Base-by-base conservation (phyloP, 2,329 filamentous ascomycete genomes). In the Beauveria varroae region DNA sequence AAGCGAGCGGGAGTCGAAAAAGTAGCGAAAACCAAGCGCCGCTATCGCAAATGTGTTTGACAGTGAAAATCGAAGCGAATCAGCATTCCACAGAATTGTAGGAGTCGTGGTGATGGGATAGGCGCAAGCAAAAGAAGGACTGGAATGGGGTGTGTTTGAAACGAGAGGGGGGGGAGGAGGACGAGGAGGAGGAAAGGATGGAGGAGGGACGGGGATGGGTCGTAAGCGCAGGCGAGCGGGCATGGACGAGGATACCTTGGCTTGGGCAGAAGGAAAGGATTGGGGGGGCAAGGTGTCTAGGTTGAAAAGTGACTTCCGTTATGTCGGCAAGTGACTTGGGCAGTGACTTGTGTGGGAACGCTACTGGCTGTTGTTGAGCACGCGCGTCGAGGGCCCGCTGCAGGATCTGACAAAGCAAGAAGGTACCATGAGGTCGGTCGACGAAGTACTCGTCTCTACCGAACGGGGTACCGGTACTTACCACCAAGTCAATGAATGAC, bases 51-150 rank as follows among this genome's bases (percentile, higher is more conserved):
- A 59, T 34, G 57, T 57, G 12, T 60, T 24, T 51, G 24, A 16
- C 40, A 18, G 24, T 3, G 40, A 26, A n/a, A 34, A 50, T 41
- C 6, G 30, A 49, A 30, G 46, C 56, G 64, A 64, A 63, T 63
- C 63, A 53, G 58, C 49, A 55, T 53, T 60, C 57, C 44, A 41
- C 59, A 57, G 63, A 57, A 55, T 51, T 41, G 50, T 50, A 54
- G 64, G 14, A 57, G 41, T 57, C 62, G 66, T 62, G 65, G 62
- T 64, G 63, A 63, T 63, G 63, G 65, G 63, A 68, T 65, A 63
- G 61, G 64, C 66, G 66, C 67, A 70, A 68, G 63, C 69, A 70
- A 73, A 69, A 64, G 72, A 72, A 66, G 63, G 72, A 73, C 69
- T 69, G 69, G 68, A 70, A 69, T 67, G 66, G 65, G 65, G 68